Percentiles rank a stretch among this genome's conserved stretches.
phyloP scores from a whole-genome alignment of 306 rosid genomes.

The Dryas drummondii region DNA sequence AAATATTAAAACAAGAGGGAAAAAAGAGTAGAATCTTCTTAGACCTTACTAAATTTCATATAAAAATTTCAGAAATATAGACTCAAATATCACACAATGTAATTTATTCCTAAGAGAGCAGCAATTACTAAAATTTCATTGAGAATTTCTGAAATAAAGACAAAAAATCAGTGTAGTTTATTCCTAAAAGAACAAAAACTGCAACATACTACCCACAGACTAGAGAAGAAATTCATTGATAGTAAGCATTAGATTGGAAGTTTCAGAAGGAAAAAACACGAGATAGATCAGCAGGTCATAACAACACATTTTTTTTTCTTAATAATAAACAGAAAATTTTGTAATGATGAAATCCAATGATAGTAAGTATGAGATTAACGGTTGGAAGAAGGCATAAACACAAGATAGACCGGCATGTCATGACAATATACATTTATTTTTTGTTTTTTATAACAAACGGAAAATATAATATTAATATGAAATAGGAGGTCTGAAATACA shows the following conservation, averaged over 20 bases:
- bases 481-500: background rate
- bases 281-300: too few species aligned
- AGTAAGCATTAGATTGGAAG: background rate
- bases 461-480: background rate
- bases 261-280: background rate
- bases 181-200: background rate
- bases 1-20: background rate
- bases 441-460: background rate
- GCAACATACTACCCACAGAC: background rate
- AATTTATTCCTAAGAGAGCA: background rate
- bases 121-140: background rate
- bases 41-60: background rate
- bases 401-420: background rate
- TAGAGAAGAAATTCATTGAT: background rate
- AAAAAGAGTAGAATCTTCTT: background rate
- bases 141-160: background rate
- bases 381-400: background rate
- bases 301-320: background rate
- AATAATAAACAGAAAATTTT: background rate
- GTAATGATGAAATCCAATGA: background rate
- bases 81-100: background rate
- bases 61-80: background rate
- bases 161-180: background rate
- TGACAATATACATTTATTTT: background rate
- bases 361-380: background rate